Evolutionary conservation across 2,329 filamentous ascomycete species (phyloP).

Genomic region (Didymellaceae sp.): DNA sequence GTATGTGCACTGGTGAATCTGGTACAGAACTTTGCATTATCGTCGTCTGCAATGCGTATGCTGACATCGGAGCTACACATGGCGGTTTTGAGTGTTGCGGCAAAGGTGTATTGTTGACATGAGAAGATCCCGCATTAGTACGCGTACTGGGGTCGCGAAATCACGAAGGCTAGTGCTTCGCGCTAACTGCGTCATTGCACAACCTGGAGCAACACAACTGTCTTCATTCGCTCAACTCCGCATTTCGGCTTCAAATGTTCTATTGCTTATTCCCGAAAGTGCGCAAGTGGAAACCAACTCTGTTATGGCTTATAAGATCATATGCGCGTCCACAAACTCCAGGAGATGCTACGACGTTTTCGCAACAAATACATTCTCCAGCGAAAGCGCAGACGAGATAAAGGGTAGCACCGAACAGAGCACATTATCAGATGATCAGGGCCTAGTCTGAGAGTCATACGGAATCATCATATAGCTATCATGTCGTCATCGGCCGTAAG

Average conservation of each 20-base stretch:
- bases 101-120: neutral
- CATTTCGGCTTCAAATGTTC: neutral
- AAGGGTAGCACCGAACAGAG: too few species aligned
- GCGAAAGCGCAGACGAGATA: too few species aligned
- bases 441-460: neutral
- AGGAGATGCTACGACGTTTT: too few species aligned
- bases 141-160: conserved; percentile 13
- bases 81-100: neutral
- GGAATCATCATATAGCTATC: neutral
- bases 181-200: conserved; percentile 22
- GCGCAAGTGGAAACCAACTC: too few species aligned
- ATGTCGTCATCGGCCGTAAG: conserved; percentile 3
- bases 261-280: neutral
- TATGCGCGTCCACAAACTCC: too few species aligned
- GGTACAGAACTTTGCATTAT: conserved; percentile 37
- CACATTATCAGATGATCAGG: neutral
- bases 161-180: conserved; percentile 9
- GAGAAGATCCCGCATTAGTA: conserved; percentile 2
- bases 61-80: conserved; percentile 29
- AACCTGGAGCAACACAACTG: neutral
- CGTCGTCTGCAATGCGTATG: conserved; percentile 39
- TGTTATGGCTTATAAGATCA: too few species aligned
- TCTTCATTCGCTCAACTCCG: conserved; percentile 3
- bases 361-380: too few species aligned
- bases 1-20: conserved; percentile 27